Base-by-base conservation (phyloP, 306 rosid genomes). In the Malus orientalis region DNA sequence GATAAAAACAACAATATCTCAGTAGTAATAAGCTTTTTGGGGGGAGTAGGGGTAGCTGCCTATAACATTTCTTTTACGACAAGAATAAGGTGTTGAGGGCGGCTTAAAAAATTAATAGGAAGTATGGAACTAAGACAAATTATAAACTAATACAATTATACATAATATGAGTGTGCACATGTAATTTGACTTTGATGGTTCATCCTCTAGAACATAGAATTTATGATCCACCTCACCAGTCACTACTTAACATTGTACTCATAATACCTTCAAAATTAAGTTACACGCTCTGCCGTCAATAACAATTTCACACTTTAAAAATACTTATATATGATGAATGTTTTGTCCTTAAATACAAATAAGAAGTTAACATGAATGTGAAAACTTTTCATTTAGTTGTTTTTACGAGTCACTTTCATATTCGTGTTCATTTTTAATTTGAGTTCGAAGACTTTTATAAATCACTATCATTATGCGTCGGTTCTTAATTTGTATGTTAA, bases 221-320 rank as follows among this genome's bases (percentile, higher is more conserved):
- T 83, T 80, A 94, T 86, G 94, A 79, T 88, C 97, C 93, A 79
- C 90, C 87, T 88, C 92, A 62, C 6, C 23, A 19, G 10, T 55
- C 65, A 60, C 69, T 23, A 74, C 60, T 60, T 57, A 51, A 15
- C 73, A 54, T 70, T 64, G 71, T 51, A 51, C 62, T 14, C 18
- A 16, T 23, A 62, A 18, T 54, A 54, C 49, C 63, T 19, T 20
- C 4, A 71, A 71, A 53, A 10, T 11, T 2, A 51, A 51, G 6
- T 18, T 51, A 51, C 42, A 38, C 10, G 9, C 2, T 38, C 0
- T 7, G 42, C 42, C 10, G 10, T 7, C 42, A 38, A 38, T 38
- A 38, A 38, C 10, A 38, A 1, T 38, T 7, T 38, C 40, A 38
- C 42, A 38, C 2, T 7, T 6, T 7, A 38, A 38, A 36, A 38